Evolutionary conservation across 2,329 filamentous ascomycete species (phyloP).

Genomic region (Trichoderma endophyticum): DNA sequence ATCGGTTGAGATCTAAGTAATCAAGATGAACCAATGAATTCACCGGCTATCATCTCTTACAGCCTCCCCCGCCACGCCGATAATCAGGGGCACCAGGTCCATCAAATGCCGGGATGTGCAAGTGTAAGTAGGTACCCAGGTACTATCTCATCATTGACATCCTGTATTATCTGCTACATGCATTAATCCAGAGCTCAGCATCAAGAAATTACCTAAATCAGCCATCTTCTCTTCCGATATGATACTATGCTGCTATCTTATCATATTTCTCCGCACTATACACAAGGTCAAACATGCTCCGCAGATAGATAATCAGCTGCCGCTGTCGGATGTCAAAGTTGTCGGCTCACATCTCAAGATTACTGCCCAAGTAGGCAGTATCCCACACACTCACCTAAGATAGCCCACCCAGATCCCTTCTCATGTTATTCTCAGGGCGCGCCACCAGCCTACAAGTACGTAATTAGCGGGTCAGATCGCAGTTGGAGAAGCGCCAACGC

Average conservation of each 20-base stretch:
- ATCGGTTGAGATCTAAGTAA: background rate
- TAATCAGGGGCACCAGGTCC: background rate
- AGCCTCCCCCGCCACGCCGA: background rate
- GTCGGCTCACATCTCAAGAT: background rate
- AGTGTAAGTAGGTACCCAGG: background rate
- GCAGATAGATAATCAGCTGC: background rate
- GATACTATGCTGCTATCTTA: too few relatives aligned
- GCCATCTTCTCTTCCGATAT: too few relatives aligned
- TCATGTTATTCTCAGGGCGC: conserved; percentile 9
- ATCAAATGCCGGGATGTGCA: background rate
- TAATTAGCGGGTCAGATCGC: background rate
- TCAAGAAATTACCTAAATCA: background rate
- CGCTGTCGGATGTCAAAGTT: background rate
- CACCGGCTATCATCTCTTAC: background rate
- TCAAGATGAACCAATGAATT: background rate
- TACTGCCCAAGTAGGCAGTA: conserved; percentile 7
- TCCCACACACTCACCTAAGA: background rate
- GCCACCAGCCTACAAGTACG: background rate
- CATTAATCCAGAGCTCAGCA: background rate
- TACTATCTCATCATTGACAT: background rate
- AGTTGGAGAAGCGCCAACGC: conserved; percentile 7
- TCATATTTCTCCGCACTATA: background rate
- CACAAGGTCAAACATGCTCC: background rate
- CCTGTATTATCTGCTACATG: background rate
- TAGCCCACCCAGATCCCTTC: background rate